Conservation (phyloP, 2,329 filamentous ascomycete genomes). For the Amesomyces nigricolor region DNA sequence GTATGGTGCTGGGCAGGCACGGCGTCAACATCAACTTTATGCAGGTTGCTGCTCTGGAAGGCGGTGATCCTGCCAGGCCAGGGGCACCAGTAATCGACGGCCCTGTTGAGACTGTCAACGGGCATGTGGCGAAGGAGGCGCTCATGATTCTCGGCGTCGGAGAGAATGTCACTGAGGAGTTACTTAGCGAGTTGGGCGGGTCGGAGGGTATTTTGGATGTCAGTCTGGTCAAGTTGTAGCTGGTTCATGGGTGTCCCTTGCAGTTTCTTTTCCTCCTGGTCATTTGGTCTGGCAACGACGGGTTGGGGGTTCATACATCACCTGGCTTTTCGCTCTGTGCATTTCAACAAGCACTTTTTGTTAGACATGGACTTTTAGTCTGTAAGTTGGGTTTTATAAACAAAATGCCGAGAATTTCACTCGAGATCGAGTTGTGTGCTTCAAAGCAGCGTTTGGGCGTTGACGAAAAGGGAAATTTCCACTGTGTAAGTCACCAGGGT, state of each 20-base stretch:
- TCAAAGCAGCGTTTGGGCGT: too few relatives aligned
- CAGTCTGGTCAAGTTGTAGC: conserved; percentile 43
- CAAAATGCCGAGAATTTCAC: too few relatives aligned
- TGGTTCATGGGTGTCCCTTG: background rate
- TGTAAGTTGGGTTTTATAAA: too few relatives aligned
- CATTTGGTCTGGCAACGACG: too few relatives aligned
- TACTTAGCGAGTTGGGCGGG: conserved; percentile 43
- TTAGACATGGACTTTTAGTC: too few relatives aligned
- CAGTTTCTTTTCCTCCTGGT: too few relatives aligned
- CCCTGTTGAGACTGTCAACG: conserved; percentile 24
- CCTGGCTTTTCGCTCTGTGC: too few relatives aligned
- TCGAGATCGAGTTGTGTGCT: too few relatives aligned
- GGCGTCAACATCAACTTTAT: conserved; percentile 77
- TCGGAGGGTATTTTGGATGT: conserved; percentile 52
- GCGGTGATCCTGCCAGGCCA: background rate
- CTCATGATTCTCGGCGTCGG: conserved; percentile 78
- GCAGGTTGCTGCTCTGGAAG: conserved; percentile 58
- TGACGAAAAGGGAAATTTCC: too few relatives aligned
- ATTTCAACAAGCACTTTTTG: too few relatives aligned
- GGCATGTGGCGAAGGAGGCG: conserved; percentile 54
- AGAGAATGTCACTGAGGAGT: conserved; percentile 53
- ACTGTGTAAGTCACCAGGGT: too few relatives aligned
- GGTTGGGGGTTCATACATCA: too few relatives aligned
- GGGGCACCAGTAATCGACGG: conserved; percentile 23
- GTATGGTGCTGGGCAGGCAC: conserved; percentile 61